Base-by-base conservation (phyloP, 2,329 filamentous ascomycete species). In the Penicillium sp. region DNA sequence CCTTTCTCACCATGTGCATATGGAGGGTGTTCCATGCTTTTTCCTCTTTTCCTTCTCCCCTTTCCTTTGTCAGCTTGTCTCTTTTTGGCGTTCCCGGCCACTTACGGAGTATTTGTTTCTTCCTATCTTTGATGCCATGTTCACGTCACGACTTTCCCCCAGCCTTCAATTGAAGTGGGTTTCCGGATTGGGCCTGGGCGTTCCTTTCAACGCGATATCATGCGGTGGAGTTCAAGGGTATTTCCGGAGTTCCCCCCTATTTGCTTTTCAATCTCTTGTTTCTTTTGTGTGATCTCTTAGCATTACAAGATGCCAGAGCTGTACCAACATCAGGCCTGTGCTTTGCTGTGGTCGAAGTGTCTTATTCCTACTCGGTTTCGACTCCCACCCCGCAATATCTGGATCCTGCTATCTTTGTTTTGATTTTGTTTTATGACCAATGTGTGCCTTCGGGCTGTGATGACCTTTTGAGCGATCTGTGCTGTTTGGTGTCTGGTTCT, bases 1-100 rank as follows among this genome's bases (percentile, higher is more conserved):
- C 47, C 52, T 57, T 55, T 63, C 31, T 10, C 57, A 63, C 56
- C 57, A 58, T 63, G 61, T 68, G 66, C 68, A 72, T 70, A 68
- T 67, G 65, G 61, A 66, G 52, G 67, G 67, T 67, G 64, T 70
- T 68, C 38, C 49, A 50, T 63, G 49, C 46, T 42, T 59, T 60
- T 53, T 45, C 42, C 52, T 16, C 47, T 49, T 50, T 27, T 24
- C 47, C 24, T 61, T 61, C 54, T 54, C 52, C 55, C 54, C 44
- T 62, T 63, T 58, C 58, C 57, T 70, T 62, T 61, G 57, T 64
- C 52, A 51, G 53, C 55, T 60, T 36, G 11, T 36, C n/a, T 61
- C 24, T 43, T 49, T 16, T 34, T 13, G 47, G 43, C 51, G 53
- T 57, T 57, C 13, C 13, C 52, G 58, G 62, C 62, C 57, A 59